Evolutionary conservation across 2,329 filamentous ascomycete genomes (phyloP), one percentile per base, ranked within the genome.

Genomic region (Plectosphaerella sp.): DNA sequence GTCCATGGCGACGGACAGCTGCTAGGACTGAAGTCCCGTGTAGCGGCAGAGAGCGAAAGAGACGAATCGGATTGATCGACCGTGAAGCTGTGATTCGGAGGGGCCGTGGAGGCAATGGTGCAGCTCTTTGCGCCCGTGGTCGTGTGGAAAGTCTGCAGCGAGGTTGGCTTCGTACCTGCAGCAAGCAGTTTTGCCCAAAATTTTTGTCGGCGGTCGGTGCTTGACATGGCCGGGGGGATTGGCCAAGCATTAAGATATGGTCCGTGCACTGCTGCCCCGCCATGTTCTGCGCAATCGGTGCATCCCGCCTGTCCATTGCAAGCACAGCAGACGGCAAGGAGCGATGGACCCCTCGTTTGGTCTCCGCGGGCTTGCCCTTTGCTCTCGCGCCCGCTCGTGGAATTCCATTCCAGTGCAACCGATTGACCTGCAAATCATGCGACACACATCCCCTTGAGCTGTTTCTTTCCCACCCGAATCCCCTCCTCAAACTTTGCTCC

Each of bases 1-100:
- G 73, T 97, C 93, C 93, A 97, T 97, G 53, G 53, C 52, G 50
- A 36, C 35, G 25, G 43, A 49, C 48, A 37, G 15, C 15, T 18
- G 41, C 18, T 18, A 12, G 28, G 28, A 33, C 8, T 33, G 4
- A 7, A 12, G 28, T 33, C 28, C 28, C 8, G 8, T 9, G 28
- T 10, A 33, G 4, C 28, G 28, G 28, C 11, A 9, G 28, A 33
- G 11, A 33, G 11, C 28, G 28, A 12, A 33, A 12, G 28, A 33
- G 28, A 33, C 11, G 28, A 10, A 12, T 33, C 28, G 28, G 28
- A 33, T 33, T 9, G 8, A 33, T 33, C 11, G 28, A 33, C 8
- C 28, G 11, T 22, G 28, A 12, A 33, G 28, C 11, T 33, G 28
- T 10, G 28, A 12, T 9, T 10, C 28, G 28, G 28, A 33, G 28